A percentile compares a stretch with the other conserved stretches of the same genome.
phyloP scores from a whole-genome alignment of 2,329 filamentous ascomycete genomes.

The Alternaria gaisen region DNA sequence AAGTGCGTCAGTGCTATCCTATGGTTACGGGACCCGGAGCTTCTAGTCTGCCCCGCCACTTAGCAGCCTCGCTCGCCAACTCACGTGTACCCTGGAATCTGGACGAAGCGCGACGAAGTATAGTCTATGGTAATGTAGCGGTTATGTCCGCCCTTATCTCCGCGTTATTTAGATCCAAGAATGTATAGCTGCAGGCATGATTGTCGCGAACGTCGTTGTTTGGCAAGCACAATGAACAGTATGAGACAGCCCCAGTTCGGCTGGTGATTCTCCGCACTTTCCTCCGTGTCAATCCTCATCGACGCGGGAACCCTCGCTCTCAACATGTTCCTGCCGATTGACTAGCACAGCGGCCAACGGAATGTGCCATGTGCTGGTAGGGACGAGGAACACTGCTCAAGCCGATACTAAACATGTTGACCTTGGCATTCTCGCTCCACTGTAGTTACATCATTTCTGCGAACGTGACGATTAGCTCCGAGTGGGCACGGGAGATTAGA shows the following conservation, averaged over 20 bases:
- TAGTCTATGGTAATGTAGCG: not conserved
- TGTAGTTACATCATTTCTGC: not conserved
- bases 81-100: constrained; percentile 18
- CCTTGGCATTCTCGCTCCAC: not conserved
- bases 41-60: constrained; percentile 21
- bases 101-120: constrained; percentile 14
- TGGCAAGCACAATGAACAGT: not conserved
- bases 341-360: not conserved
- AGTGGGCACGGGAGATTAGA: not conserved
- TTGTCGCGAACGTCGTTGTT: not conserved
- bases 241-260: not conserved
- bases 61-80: constrained; percentile 21
- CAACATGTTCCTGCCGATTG: not conserved
- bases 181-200: not conserved
- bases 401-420: not conserved
- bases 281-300: not conserved
- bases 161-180: not conserved
- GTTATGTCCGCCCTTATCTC: constrained; percentile 11
- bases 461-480: not conserved
- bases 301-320: not conserved
- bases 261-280: not conserved
- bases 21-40: constrained; percentile 8
- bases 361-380: not conserved
- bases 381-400: not conserved
- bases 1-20: constrained; percentile 13